Base-by-base conservation (phyloP, 2,329 filamentous ascomycete genomes). In the Trichoderma harzianum region DNA sequence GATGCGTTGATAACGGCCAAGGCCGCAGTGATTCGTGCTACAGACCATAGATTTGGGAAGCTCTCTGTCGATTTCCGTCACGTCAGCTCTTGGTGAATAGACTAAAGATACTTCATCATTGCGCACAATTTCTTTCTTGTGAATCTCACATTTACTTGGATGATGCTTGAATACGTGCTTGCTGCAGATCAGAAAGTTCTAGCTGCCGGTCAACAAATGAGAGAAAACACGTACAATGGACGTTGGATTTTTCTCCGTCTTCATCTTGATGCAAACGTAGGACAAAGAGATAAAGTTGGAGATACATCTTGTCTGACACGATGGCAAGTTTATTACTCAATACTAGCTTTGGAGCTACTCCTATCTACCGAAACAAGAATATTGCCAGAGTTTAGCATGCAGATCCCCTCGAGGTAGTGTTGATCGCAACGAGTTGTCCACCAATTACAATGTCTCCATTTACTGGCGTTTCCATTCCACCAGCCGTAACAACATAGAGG, bases 401-500 rank as follows among this genome's bases (percentile, higher is more conserved):
- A 11, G 61, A 71, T 26, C 69, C 69, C 21, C 34, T 71, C 3
- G 61, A 71, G 2, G 18, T 65, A 3, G 69, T 71, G 12, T 34
- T 34, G 6, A 71, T 51, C 1, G 61, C 69, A 71, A 71, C 69
- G 3, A 71, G 51, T 1, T 71, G 69, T 47, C 61, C 69, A 5
- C 61, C 61, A 21, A 71, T 65, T 2, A 71, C 12, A 7, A 18
- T 47, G 7, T 47, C 26, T 12, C 51, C 69, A 34, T 71, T 51
- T 1, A 65, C 69, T 14, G 61, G 61, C 14, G 55, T 60, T 34
- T 47, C 14, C 61, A 71, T 47, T 28, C 57, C 70, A 26, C 70
- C 66, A 2, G 70, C 66, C 21, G 70, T 72, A 58, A 72, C 66
- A 5, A 72, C 70, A 16, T 72, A 70, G 2, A 72, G 65, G 1